phyloP scores from a whole-genome alignment of 306 rosid species.

The Luffa aegyptiaca region DNA sequence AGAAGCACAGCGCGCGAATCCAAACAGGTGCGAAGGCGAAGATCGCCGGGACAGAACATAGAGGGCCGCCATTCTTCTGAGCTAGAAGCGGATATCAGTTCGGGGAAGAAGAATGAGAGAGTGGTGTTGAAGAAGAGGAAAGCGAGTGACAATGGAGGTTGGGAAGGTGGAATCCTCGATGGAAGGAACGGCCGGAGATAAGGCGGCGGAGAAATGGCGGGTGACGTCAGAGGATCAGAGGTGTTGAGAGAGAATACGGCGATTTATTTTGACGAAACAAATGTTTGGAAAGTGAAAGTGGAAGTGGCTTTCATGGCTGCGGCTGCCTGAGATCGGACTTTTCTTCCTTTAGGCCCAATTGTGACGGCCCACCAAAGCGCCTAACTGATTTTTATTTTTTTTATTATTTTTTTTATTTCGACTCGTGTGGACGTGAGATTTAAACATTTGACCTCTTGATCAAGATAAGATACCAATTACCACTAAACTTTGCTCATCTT shows the following conservation, averaged over 20 bases:
- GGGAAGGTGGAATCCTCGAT: not conserved
- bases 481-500: too few species aligned
- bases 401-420: too few species aligned
- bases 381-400: not conserved
- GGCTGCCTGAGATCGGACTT: not conserved
- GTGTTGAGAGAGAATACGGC: not conserved
- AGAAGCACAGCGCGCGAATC: slow-evolving; percentile 31
- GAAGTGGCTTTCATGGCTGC: not conserved
- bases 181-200: not conserved
- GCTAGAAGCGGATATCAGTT: not conserved
- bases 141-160: not conserved
- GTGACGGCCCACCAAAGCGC: not conserved
- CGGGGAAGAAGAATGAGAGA: not conserved
- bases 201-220: slow-evolving; percentile 1
- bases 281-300: not conserved
- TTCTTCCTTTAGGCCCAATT: not conserved
- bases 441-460: too few species aligned
- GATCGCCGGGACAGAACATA: slow-evolving; percentile 51
- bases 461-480: too few species aligned
- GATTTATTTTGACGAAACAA: not conserved
- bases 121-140: not conserved
- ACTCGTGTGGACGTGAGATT: too few species aligned
- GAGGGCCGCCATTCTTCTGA: slow-evolving; percentile 36
- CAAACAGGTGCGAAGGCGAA: slow-evolving; percentile 26
- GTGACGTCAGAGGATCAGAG: not conserved